phyloP scores from a whole-genome alignment of 345 rosid species.

The Gossypium sturtianum region DNA sequence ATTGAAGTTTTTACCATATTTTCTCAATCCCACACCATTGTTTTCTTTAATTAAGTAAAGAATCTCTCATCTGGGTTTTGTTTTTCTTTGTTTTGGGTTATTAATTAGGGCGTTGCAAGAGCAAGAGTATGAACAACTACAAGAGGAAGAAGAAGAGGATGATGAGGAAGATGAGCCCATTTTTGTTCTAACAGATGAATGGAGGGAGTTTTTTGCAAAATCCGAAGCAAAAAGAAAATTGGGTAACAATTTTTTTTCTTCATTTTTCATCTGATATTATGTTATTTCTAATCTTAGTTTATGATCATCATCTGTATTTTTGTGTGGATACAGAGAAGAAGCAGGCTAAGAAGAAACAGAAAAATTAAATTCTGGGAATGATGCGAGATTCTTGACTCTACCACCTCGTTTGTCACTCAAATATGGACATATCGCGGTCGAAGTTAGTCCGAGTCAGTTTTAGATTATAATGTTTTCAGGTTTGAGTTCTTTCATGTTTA shows the following conservation, averaged over 20 bases:
- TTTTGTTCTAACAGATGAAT: conserved; percentile 55
- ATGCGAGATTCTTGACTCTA: no score
- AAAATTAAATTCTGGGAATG: neutral
- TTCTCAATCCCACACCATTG: neutral
- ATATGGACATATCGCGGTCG: no score
- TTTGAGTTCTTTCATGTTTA: no score
- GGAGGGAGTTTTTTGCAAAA: conserved; percentile 55
- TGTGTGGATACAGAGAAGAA: conserved; percentile 25
- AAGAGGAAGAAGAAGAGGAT: conserved; percentile 16
- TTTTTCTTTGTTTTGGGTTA: neutral
- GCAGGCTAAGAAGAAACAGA: conserved; percentile 25
- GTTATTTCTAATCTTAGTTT: neutral
- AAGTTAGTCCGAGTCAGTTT: no score
- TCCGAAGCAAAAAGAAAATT: conserved; percentile 53
- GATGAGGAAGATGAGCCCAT: conserved; percentile 40
- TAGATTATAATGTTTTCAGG: no score
- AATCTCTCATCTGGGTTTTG: neutral
- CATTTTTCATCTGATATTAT: neutral
- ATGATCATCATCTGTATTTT: neutral
- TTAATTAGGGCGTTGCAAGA: conserved; percentile 24
- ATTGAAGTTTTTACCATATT: neutral
- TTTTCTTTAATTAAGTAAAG: neutral
- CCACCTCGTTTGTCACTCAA: neutral
- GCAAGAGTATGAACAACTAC: conserved; percentile 18
- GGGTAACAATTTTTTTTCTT: conserved; percentile 14